phyloP scores from a whole-genome alignment of 305 asterid genomes.

The Fraxinus floribunda region DNA sequence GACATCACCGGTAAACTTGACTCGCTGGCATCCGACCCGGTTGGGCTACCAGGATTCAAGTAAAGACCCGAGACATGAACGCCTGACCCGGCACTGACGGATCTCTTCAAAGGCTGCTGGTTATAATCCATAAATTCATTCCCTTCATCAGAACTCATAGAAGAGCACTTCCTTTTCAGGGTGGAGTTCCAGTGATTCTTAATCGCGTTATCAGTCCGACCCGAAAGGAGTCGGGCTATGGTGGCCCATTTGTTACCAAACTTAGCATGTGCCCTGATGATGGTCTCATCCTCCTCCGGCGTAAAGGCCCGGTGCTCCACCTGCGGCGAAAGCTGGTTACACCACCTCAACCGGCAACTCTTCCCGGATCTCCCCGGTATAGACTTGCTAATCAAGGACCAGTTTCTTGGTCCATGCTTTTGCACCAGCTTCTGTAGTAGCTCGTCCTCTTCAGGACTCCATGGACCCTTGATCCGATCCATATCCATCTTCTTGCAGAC shows the following conservation, averaged over 20 bases:
- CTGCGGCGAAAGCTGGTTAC: slow-evolving; percentile 92
- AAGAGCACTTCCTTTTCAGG: slow-evolving; percentile 71
- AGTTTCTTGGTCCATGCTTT: slow-evolving; percentile 76
- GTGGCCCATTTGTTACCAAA: slow-evolving; percentile 97
- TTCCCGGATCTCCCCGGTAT: slow-evolving; percentile 86
- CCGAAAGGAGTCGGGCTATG: slow-evolving; percentile 76
- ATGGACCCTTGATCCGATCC: slow-evolving; percentile 93
- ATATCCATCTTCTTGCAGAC: slow-evolving; percentile 35
- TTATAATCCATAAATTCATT: slow-evolving; percentile 18
- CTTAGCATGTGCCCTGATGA: slow-evolving; percentile 73
- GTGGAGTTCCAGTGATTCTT: slow-evolving; percentile 96
- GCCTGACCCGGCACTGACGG: slow-evolving; percentile 76
- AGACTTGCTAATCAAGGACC: slow-evolving; percentile 77
- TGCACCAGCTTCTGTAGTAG: slow-evolving; percentile 62
- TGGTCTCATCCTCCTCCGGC: slow-evolving; percentile 72
- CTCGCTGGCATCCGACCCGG: slow-evolving; percentile 75
- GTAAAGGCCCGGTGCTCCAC: slow-evolving; percentile 88
- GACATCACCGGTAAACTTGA: slow-evolving; percentile 46
- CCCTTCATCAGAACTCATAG: slow-evolving; percentile 49
- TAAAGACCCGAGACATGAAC: slow-evolving; percentile 25
- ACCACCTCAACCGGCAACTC: slow-evolving; percentile 92
- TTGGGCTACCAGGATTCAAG: slow-evolving; percentile 65
- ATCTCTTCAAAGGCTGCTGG: slow-evolving; percentile 63
- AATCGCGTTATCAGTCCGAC: slow-evolving; percentile 96
- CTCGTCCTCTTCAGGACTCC: slow-evolving; percentile 93